phyloP scores from a whole-genome alignment of 768 basidiomycete genomes.

The Agrocybe pediades region DNA sequence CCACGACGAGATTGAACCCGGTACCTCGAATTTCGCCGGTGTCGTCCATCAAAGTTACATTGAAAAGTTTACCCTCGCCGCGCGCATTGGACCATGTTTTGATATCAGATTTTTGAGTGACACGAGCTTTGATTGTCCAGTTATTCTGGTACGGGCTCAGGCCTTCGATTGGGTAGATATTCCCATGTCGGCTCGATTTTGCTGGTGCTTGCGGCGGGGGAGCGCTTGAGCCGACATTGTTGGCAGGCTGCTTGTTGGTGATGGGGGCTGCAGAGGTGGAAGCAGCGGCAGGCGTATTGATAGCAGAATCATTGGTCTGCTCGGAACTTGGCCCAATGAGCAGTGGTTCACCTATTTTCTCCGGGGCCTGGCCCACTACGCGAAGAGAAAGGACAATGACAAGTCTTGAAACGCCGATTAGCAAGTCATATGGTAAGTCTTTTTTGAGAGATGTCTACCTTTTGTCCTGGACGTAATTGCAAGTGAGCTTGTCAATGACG shows the following conservation, averaged over 20 bases:
- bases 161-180: slow-evolving; percentile 83
- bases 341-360: slow-evolving; percentile 75
- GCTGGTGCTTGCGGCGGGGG: slow-evolving; percentile 22
- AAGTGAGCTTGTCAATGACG: slow-evolving; percentile 73
- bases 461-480: slow-evolving; percentile 83
- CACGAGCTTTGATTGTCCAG: slow-evolving; percentile 97
- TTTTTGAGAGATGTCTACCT: slow-evolving; percentile 51
- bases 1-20: slow-evolving; percentile 85
- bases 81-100: slow-evolving; percentile 85
- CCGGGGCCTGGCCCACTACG: slow-evolving; percentile 49
- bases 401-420: slow-evolving; percentile 50
- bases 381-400: slow-evolving; percentile 77
- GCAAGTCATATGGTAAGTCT: slow-evolving; percentile 4
- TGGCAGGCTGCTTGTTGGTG: slow-evolving; percentile 14
- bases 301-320: slow-evolving; percentile 28
- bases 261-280: slow-evolving; percentile 24
- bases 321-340: slow-evolving; percentile 30
- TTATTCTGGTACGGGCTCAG: slow-evolving; percentile 97
- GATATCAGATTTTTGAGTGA: slow-evolving; percentile 87
- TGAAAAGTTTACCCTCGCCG: slow-evolving; percentile 96
- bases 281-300: slow-evolving; percentile 15
- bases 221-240: slow-evolving; percentile 5
- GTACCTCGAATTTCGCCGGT: slow-evolving; percentile 91
- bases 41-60: slow-evolving; percentile 91
- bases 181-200: slow-evolving; percentile 30